Conservation (phyloP, 2,329 filamentous ascomycete species). For the Talaromyces atroroseus region DNA sequence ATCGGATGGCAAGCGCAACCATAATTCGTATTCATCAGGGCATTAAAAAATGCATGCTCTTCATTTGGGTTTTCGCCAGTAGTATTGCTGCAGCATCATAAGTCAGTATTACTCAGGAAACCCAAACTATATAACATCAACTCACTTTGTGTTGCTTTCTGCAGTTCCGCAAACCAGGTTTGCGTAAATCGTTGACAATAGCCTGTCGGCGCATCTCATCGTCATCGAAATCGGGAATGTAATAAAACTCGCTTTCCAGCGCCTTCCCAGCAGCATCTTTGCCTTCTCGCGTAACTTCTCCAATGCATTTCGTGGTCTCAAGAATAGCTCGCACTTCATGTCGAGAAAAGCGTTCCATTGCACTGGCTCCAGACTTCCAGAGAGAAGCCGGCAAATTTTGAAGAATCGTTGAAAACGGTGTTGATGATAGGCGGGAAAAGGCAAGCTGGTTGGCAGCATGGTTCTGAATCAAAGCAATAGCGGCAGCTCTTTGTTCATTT, state of each 20-base stretch:
- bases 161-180: conserved; percentile 82
- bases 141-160: conserved; percentile 95
- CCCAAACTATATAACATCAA: conserved; percentile 1
- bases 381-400: conserved; percentile 68
- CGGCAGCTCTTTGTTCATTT: conserved; percentile 10
- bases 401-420: conserved; percentile 82
- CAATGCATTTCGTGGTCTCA: conserved; percentile 70
- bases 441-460: conserved; percentile 94
- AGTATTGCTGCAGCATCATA: conserved; percentile 56
- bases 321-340: conserved; percentile 66
- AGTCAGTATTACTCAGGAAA: conserved; percentile 19
- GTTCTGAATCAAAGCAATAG: conserved; percentile 49
- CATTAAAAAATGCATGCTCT: conserved; percentile 11
- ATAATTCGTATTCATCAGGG: neutral
- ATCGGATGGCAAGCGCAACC: neutral
- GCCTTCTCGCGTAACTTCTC: conserved; percentile 81
- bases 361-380: conserved; percentile 47
- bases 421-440: conserved; percentile 86
- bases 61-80: conserved; percentile 60
- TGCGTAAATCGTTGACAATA: conserved; percentile 78
- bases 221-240: conserved; percentile 78
- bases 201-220: conserved; percentile 74
- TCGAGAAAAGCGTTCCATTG: conserved; percentile 48
- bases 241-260: conserved; percentile 96
- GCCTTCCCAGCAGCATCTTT: conserved; percentile 94